A percentile compares a stretch with the other conserved stretches of the same genome.
These are phyloP conservation scores for Plasmodium reichenowi DNA, from an alignment of 169 alveolate species.

Conservation along the genomic window DNA sequence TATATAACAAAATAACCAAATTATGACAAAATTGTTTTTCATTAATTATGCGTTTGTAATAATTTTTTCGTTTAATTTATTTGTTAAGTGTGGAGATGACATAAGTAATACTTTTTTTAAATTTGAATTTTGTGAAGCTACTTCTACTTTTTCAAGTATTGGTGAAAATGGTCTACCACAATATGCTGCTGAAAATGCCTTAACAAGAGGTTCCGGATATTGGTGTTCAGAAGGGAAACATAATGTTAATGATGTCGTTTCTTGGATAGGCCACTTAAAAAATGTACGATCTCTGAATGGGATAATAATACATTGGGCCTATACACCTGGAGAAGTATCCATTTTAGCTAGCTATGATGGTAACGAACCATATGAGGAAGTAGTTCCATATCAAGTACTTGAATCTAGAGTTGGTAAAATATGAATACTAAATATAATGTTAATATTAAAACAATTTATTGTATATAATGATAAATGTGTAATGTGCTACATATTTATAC, in stretches of 20 bases:
- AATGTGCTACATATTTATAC: not conserved
- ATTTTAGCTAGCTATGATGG: constrained; percentile 80
- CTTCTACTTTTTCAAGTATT: constrained; percentile 73
- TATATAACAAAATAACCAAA: constrained; percentile 19
- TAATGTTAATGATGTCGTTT: constrained; percentile 77
- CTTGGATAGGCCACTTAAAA: constrained; percentile 82
- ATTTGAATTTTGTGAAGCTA: constrained; percentile 63
- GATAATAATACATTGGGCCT: constrained; percentile 70
- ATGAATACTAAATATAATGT: not conserved
- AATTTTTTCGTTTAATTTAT: constrained; percentile 27
- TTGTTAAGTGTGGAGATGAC: constrained; percentile 67
- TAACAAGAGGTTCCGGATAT: constrained; percentile 85
- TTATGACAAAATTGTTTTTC: constrained; percentile 58
- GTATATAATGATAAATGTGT: not conserved
- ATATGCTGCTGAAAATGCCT: constrained; percentile 86
- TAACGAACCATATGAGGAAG: constrained; percentile 80
- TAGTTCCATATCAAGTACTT: constrained; percentile 82
- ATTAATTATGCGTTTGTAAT: constrained; percentile 17
- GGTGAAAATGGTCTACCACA: constrained; percentile 83
- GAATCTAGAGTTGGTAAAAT: constrained; percentile 75
- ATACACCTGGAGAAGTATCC: constrained; percentile 78
- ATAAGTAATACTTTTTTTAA: constrained; percentile 68
- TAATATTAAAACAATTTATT: not conserved
- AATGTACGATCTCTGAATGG: constrained; percentile 79
- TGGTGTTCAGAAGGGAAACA: constrained; percentile 87